phyloP scores from a whole-genome alignment of 177 flowering plant species.

The Vitis hybrid region DNA sequence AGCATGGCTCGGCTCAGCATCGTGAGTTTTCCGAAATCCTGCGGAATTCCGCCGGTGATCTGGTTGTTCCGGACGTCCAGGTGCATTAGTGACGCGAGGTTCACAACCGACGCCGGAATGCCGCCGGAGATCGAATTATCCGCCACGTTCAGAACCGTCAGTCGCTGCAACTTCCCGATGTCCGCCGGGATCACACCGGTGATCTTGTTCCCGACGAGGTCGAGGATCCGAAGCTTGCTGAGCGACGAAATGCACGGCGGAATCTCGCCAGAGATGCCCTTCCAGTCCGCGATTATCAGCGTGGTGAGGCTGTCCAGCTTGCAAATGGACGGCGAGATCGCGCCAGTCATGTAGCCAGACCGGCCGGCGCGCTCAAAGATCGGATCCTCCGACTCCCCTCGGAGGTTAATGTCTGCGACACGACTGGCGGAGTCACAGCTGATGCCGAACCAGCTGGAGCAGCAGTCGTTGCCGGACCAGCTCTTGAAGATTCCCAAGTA shows the following conservation, averaged over 20 bases:
- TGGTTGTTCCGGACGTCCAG: conserved; percentile 68
- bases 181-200: conserved; percentile 66
- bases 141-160: conserved; percentile 73
- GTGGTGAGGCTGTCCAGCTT: conserved; percentile 53
- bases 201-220: conserved; percentile 68
- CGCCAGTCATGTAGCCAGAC: conserved; percentile 80
- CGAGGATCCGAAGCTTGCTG: conserved; percentile 55
- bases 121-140: conserved; percentile 66
- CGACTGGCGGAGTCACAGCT: conserved; percentile 73
- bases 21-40: conserved; percentile 48
- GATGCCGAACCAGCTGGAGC: conserved; percentile 77
- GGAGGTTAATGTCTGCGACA: conserved; percentile 68
- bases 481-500: conserved; percentile 74
- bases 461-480: conserved; percentile 75
- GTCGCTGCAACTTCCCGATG: conserved; percentile 49
- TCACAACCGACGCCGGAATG: conserved; percentile 60
- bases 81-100: conserved; percentile 48
- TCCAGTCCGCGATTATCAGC: conserved; percentile 85
- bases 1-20: conserved; percentile 83
- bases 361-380: conserved; percentile 58
- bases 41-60: conserved; percentile 60
- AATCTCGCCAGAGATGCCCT: conserved; percentile 69
- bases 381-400: conserved; percentile 91
- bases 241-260: conserved; percentile 69
- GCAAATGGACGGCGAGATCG: conserved; percentile 70